phyloP scores from a whole-genome alignment of 2,329 filamentous ascomycete species.

The Hypoxylon sp. region DNA sequence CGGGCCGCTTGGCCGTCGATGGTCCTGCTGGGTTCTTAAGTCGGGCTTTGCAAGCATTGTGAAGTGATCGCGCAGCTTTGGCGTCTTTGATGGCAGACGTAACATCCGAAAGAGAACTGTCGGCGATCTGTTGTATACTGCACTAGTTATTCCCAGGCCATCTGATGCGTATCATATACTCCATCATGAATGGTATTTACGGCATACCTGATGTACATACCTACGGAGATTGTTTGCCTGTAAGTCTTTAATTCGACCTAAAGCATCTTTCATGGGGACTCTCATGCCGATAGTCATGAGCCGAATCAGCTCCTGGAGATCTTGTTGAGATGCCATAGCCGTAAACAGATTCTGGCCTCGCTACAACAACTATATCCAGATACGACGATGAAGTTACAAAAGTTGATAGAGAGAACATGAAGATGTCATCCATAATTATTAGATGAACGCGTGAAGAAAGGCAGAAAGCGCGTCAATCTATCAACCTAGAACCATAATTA shows the following conservation, averaged over 20 bases:
- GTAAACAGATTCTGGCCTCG: not conserved
- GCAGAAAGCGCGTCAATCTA: slow-evolving; percentile 38
- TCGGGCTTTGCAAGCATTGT: slow-evolving; percentile 68
- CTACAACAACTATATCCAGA: not conserved
- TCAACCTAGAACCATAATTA: slow-evolving; percentile 13
- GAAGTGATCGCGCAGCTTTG: slow-evolving; percentile 66
- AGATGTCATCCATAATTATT: not conserved
- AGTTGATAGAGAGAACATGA: not conserved
- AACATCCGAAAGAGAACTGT: slow-evolving; percentile 62
- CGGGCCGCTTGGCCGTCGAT: slow-evolving; percentile 54
- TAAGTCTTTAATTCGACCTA: slow-evolving; percentile 70
- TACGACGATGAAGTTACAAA: not conserved
- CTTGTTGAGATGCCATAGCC: slow-evolving; percentile 69
- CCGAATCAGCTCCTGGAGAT: slow-evolving; percentile 73
- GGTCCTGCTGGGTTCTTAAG: slow-evolving; percentile 58
- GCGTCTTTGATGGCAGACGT: slow-evolving; percentile 64
- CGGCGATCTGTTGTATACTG: slow-evolving; percentile 70
- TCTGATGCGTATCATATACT: not conserved
- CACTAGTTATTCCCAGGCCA: slow-evolving; percentile 29
- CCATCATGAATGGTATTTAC: not conserved
- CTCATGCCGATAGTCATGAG: slow-evolving; percentile 71
- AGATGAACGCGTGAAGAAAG: slow-evolving; percentile 28
- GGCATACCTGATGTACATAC: slow-evolving; percentile 60
- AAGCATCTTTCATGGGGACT: slow-evolving; percentile 70
- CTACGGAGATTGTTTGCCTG: slow-evolving; percentile 69